A percentile compares a stretch with the other conserved stretches of the same genome.
These are phyloP conservation scores for Melampsora larici-populina DNA, from an alignment of 1,284 basidiomycete species.

Conservation along the genomic window DNA sequence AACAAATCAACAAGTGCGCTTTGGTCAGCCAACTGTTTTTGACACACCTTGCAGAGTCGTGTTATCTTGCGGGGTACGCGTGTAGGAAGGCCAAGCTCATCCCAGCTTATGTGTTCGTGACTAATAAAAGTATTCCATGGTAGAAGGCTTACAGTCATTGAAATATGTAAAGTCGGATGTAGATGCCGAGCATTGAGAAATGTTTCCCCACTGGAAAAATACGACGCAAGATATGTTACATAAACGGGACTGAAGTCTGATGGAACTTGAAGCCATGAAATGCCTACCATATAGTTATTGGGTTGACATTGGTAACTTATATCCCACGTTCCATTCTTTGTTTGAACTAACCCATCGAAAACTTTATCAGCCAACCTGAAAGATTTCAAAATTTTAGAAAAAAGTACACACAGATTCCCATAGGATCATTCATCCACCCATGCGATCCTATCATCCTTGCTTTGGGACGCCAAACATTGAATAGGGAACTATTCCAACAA, in stretches of 20 bases:
- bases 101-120: neutral
- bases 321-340: slow-evolving; percentile 45
- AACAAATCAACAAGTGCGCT: neutral
- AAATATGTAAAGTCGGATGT: slow-evolving; percentile 45
- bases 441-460: slow-evolving; percentile 47
- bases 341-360: slow-evolving; percentile 13
- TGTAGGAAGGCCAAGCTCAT: slow-evolving; percentile 4
- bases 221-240: neutral
- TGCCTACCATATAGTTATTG: slow-evolving; percentile 35
- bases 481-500: slow-evolving; percentile 47
- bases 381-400: neutral
- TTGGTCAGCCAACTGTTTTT: neutral
- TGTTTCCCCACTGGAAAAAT: slow-evolving; percentile 46
- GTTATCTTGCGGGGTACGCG: neutral
- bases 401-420: slow-evolving; percentile 45
- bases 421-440: slow-evolving; percentile 49
- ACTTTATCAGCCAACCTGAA: neutral
- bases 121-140: neutral
- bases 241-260: neutral
- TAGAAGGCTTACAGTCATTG: slow-evolving; percentile 41
- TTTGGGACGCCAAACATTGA: slow-evolving; percentile 46
- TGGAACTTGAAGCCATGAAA: neutral
- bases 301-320: slow-evolving; percentile 47
- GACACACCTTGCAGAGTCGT: too few relatives aligned
- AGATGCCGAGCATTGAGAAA: slow-evolving; percentile 47